phyloP scores from a whole-genome alignment of 2,329 filamentous ascomycete genomes.

The Colletotrichum simmondsii region DNA sequence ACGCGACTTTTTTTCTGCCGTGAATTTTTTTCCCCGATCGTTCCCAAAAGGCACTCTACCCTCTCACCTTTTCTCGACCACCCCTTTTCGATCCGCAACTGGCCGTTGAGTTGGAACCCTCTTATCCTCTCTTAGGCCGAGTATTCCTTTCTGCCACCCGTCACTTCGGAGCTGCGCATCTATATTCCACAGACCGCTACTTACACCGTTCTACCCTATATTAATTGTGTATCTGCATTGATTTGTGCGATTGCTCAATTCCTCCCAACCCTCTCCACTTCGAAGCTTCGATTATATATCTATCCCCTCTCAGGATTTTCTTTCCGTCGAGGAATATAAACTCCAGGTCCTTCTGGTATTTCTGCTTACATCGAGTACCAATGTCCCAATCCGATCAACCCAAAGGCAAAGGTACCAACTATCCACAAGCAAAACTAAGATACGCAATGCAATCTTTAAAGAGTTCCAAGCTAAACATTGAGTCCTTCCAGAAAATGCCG shows the following conservation, averaged over 20 bases:
- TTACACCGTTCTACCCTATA: conserved; percentile 11
- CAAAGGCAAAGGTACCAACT: conserved; percentile 27
- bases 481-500: conserved; percentile 21
- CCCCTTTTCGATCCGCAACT: not conserved
- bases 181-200: conserved; percentile 11
- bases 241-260: conserved; percentile 31
- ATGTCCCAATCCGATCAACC: conserved; percentile 32
- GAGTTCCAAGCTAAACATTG: conserved; percentile 8
- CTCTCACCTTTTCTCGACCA: conserved; percentile 2
- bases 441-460: not conserved
- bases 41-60: not conserved
- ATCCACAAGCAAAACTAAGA: not conserved
- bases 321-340: not conserved
- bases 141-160: not conserved
- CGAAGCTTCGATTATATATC: not conserved
- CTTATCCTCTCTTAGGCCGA: conserved; percentile 2
- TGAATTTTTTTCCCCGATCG: conserved; percentile 23
- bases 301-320: not conserved
- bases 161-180: conserved; percentile 8
- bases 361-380: conserved; percentile 2
- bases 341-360: not conserved
- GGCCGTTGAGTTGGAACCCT: conserved; percentile 8
- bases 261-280: conserved; percentile 16
- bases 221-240: conserved; percentile 23
- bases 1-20: conserved; percentile 24